A percentile compares a stretch with the other conserved stretches of the same genome.
Evolutionary conservation across 208 protist genomes (phyloP).

Genomic region (Strigomonas culicis): DNA sequence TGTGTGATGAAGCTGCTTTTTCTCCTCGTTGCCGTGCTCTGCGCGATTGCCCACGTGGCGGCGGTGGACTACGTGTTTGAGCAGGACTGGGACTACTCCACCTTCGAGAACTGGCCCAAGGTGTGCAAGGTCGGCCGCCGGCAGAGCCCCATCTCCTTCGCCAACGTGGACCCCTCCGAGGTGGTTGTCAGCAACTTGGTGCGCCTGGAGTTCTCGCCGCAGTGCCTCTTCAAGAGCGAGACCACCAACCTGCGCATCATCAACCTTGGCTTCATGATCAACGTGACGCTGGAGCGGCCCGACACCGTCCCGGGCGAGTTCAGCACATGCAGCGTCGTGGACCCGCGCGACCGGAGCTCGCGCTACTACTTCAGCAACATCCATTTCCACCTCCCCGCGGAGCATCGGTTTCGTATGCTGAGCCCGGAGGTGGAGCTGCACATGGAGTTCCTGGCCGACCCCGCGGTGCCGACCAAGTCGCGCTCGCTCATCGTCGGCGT

Average conservation of each 20-base stretch:
- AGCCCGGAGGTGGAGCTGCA: conserved; percentile 71
- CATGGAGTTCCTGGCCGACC: conserved; percentile 34
- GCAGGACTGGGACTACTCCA: conserved; percentile 36
- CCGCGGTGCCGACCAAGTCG: conserved; percentile 13
- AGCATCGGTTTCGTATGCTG: conserved; percentile 56
- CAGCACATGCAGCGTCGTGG: conserved; percentile 47
- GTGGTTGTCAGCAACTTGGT: conserved; percentile 26
- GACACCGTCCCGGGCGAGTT: conserved; percentile 21
- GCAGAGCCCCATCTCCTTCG: conserved; percentile 75
- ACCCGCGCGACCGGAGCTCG: conserved; percentile 34
- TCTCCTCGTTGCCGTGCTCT: background rate
- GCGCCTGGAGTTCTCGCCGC: conserved; percentile 47
- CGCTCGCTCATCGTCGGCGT: conserved; percentile 49
- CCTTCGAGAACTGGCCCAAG: conserved; percentile 41
- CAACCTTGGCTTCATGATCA: conserved; percentile 48
- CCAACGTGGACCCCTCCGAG: conserved; percentile 41
- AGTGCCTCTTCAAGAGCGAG: conserved; percentile 46
- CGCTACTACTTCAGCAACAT: conserved; percentile 54
- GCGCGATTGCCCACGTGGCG: background rate
- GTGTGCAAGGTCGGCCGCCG: conserved; percentile 42
- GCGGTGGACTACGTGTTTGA: too few relatives aligned
- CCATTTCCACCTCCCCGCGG: conserved; percentile 57
- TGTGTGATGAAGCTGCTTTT: background rate
- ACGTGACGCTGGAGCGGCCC: conserved; percentile 31
- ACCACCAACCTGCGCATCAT: conserved; percentile 50